phyloP scores from a whole-genome alignment of 2,329 filamentous ascomycete species.

The Trichoderma lentiforme region DNA sequence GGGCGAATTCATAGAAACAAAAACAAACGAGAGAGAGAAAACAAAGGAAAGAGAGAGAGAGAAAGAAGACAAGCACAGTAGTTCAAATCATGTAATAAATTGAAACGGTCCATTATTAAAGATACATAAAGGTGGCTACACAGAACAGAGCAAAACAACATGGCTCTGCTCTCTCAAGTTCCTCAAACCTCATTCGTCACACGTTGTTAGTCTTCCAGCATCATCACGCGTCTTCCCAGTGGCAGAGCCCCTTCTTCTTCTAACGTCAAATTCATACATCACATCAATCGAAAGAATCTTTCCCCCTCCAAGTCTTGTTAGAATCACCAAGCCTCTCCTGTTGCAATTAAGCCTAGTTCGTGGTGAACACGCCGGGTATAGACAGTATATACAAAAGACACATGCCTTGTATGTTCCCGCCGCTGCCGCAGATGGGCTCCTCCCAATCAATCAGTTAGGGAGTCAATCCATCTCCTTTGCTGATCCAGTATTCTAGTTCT shows the following conservation, averaged over 20 bases:
- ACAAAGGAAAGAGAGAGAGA: background rate
- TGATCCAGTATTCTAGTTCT: background rate
- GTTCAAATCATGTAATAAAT: background rate
- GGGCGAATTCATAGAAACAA: background rate
- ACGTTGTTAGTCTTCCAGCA: slow-evolving; percentile 1
- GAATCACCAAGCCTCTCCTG: background rate
- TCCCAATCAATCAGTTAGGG: background rate
- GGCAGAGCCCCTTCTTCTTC: background rate
- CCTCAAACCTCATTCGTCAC: slow-evolving; percentile 1
- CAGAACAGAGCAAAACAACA: background rate
- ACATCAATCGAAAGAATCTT: background rate
- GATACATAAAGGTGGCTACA: slow-evolving; percentile 7
- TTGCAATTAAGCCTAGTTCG: slow-evolving; percentile 4
- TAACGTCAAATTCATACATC: background rate
- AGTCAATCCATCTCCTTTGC: background rate
- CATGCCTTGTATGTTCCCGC: slow-evolving; percentile 13
- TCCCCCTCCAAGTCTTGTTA: background rate
- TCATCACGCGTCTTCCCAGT: background rate
- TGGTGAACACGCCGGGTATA: slow-evolving; percentile 7
- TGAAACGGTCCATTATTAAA: slow-evolving; percentile 15
- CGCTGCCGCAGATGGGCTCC: background rate
- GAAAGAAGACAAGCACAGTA: background rate
- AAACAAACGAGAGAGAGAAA: background rate
- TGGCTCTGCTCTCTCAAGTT: background rate
- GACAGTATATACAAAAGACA: slow-evolving; percentile 21